phyloP scores from a whole-genome alignment of 805 yeast species.

The Yarrowia sp. region DNA sequence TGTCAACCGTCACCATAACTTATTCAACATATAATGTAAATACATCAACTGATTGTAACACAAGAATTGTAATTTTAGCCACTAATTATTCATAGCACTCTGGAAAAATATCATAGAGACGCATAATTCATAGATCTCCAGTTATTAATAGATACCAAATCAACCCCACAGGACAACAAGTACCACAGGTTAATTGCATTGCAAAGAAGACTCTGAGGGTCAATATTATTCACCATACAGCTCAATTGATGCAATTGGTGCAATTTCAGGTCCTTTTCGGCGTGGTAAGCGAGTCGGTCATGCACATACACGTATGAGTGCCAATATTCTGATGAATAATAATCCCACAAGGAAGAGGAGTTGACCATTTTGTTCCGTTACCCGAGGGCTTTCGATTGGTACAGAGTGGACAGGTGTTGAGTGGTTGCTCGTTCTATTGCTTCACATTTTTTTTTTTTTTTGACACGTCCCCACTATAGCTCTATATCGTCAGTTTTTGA shows the following conservation, averaged over 20 bases:
- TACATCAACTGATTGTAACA: slow-evolving; percentile 30
- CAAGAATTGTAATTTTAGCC: background rate
- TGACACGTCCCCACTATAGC: too few species aligned
- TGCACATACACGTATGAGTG: too few species aligned
- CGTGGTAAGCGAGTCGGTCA: too few species aligned
- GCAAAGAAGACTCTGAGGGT: background rate
- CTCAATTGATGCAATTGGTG: background rate
- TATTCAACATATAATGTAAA: slow-evolving; percentile 38
- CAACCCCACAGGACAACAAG: background rate
- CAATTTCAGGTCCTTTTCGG: too few species aligned
- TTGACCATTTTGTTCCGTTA: background rate
- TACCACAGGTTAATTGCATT: too few species aligned
- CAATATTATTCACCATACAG: background rate
- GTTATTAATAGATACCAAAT: background rate
- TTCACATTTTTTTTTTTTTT: too few species aligned
- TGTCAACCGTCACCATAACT: slow-evolving; percentile 38
- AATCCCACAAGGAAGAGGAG: background rate
- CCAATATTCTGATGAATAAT: too few species aligned
- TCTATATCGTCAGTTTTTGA: too few species aligned
- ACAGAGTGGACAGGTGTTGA: background rate
- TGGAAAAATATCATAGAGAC: background rate
- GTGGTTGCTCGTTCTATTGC: too few species aligned
- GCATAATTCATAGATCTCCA: background rate
- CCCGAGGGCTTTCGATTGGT: background rate
- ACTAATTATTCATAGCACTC: background rate